phyloP scores from a whole-genome alignment of 352 stramenopile species.

The Phytophthora hibernalis region DNA sequence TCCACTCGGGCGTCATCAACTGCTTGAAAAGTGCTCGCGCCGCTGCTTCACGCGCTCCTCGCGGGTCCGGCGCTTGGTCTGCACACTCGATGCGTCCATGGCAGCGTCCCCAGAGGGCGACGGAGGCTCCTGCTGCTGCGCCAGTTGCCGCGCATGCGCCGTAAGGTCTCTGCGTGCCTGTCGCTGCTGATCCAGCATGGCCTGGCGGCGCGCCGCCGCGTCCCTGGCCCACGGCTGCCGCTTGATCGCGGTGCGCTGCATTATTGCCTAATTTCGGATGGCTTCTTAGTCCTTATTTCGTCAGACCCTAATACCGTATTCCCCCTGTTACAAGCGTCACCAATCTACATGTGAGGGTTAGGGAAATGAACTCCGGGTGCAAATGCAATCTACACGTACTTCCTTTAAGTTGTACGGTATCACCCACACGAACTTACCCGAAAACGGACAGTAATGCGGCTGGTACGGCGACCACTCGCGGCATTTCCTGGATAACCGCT shows the following conservation, averaged over 20 bases:
- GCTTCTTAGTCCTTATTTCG: too few species aligned
- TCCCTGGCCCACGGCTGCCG: constrained; percentile 70
- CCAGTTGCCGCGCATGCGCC: constrained; percentile 74
- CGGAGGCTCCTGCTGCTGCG: constrained; percentile 40
- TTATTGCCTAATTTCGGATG: too few species aligned
- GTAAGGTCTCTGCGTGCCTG: constrained; percentile 83
- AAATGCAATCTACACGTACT: too few species aligned
- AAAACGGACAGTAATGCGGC: too few species aligned
- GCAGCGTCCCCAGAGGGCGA: constrained; percentile 22
- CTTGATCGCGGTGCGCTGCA: constrained; percentile 71
- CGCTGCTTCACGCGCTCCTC: constrained; percentile 82
- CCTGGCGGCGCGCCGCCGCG: constrained; percentile 58
- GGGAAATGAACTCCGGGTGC: too few species aligned
- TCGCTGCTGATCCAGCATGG: constrained; percentile 71
- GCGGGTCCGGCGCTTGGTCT: constrained; percentile 64
- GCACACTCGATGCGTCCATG: constrained; percentile 36
- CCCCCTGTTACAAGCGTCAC: too few species aligned
- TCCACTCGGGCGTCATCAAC: constrained; percentile 91
- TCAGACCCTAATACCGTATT: too few species aligned
- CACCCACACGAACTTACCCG: too few species aligned
- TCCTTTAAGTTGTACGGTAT: too few species aligned
- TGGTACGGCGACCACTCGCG: too few species aligned
- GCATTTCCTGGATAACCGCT: too few species aligned
- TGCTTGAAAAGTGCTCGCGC: constrained; percentile 83
- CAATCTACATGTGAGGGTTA: too few species aligned